These are phyloP conservation scores for Emmonsia crescens DNA, from an alignment of 2,329 filamentous ascomycete genomes.

Conservation along the genomic window DNA sequence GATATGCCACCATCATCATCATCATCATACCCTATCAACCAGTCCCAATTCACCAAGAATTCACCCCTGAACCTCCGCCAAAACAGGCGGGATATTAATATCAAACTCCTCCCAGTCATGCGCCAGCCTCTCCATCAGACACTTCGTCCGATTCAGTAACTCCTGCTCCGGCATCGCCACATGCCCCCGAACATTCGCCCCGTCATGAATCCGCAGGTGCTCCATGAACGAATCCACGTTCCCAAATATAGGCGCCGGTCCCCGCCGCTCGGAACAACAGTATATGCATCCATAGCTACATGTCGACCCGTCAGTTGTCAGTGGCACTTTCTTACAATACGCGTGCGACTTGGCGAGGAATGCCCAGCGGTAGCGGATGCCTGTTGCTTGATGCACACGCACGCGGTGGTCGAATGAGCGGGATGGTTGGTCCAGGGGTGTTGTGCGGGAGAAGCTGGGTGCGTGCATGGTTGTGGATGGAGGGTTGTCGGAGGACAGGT, in stretches of 20 bases:
- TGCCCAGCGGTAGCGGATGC: slow-evolving; percentile 36
- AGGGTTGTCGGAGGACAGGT: slow-evolving; percentile 11
- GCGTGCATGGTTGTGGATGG: not conserved
- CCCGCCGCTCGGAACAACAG: slow-evolving; percentile 31
- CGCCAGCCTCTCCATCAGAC: slow-evolving; percentile 32
- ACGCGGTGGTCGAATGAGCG: slow-evolving; percentile 22
- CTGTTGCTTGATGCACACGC: slow-evolving; percentile 19
- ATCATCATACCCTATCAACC: not conserved
- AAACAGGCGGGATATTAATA: slow-evolving; percentile 34
- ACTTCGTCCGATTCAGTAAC: slow-evolving; percentile 33
- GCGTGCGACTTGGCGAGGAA: slow-evolving; percentile 41
- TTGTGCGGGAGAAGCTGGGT: slow-evolving; percentile 9
- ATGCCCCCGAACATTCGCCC: slow-evolving; percentile 18
- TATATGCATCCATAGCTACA: slow-evolving; percentile 37
- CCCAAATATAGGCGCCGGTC: slow-evolving; percentile 27
- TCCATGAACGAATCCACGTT: slow-evolving; percentile 34
- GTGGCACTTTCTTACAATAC: slow-evolving; percentile 20
- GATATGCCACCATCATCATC: not conserved
- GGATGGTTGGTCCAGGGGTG: slow-evolving; percentile 11
- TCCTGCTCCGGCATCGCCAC: slow-evolving; percentile 23
- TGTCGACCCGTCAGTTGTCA: slow-evolving; percentile 11
- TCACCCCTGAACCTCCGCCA: slow-evolving; percentile 8
- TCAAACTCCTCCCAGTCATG: slow-evolving; percentile 36
- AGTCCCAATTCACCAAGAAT: not conserved
- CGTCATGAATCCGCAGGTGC: slow-evolving; percentile 30